Base-by-base conservation (phyloP, 306 rosid species). In the Vigna hirtella region DNA sequence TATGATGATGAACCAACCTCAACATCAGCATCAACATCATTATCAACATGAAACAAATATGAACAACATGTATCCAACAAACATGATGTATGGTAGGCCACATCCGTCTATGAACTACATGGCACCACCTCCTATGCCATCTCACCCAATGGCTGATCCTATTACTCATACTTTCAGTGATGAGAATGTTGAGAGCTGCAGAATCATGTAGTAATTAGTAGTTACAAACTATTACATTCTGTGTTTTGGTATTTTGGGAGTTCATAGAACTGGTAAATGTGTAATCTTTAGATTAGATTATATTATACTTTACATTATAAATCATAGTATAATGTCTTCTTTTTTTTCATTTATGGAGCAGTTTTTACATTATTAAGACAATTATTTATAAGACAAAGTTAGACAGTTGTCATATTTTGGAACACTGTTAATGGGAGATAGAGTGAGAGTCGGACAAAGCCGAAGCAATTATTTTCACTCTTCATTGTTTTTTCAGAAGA, bases 121-220 rank as follows among this genome's bases (percentile, higher is more conserved):
- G 82, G 79, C 74, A n/a, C 81, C 86, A n/a, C 90, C 78, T 1
- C 83, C 85, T 0, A 67, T 81, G 83, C 81, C 81, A 0, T 20
- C 85, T 62, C 78, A 83, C 8, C 80, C 77, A 0, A 70, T 49
- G 53, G 12, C 66, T 0, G 94, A 93, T 40, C 87, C 85, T 4
- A 77, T 45, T 15, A 82, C 88, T 0, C 91, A 88, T 80, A 76
- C 81, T 30, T 93, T 93, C 83, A 95, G 90, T 22, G 99, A 95
- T 36, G 99, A 95, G 78, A 91, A 95, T 74, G 79, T 97, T 0
- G 87, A 90, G 77, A 89, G 96, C 67, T 95, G 99, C 85, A 87
- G 70, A 69, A 64, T 95, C 68, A 93, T 95, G 98, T 64, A 59
- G 30, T 30, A 26, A 50, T 69, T 17, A 30, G 40, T 48, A 30